Percentiles rank a stretch among this genome's conserved stretches.
phyloP scores from a whole-genome alignment of 1,284 basidiomycete genomes.

The Ganoderma leucocontextum region DNA sequence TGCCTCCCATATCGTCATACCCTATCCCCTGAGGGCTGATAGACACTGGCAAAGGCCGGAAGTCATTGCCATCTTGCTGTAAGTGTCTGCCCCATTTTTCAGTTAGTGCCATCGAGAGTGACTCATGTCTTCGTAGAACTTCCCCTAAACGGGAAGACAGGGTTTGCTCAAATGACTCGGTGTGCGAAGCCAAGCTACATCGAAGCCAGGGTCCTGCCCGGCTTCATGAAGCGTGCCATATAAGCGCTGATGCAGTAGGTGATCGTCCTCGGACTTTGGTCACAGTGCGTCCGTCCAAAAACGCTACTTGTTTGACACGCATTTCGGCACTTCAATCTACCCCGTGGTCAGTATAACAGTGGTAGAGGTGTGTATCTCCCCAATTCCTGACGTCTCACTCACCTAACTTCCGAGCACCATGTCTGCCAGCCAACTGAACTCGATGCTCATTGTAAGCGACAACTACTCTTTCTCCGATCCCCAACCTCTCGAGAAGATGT shows the following conservation, averaged over 20 bases:
- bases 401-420: neutral
- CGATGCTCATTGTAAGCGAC: neutral
- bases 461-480: neutral
- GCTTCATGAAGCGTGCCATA: neutral
- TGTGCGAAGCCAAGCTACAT: conserved; percentile 7
- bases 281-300: neutral
- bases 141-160: neutral
- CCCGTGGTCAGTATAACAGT: too few species aligned
- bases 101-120: neutral
- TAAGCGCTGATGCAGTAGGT: neutral
- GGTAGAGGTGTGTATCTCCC: too few species aligned
- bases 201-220: neutral
- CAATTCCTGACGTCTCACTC: neutral
- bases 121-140: neutral
- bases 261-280: neutral
- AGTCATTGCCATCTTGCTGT: neutral
- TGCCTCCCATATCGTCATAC: too few species aligned
- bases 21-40: too few species aligned
- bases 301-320: neutral
- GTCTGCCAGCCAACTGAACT: neutral
- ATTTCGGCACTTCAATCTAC: neutral
- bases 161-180: conserved; percentile 9
- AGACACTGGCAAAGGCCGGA: too few species aligned
- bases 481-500: neutral
- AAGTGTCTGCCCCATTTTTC: neutral